Conservation (phyloP, 768 basidiomycete genomes). For the Cubamyces sp. region DNA sequence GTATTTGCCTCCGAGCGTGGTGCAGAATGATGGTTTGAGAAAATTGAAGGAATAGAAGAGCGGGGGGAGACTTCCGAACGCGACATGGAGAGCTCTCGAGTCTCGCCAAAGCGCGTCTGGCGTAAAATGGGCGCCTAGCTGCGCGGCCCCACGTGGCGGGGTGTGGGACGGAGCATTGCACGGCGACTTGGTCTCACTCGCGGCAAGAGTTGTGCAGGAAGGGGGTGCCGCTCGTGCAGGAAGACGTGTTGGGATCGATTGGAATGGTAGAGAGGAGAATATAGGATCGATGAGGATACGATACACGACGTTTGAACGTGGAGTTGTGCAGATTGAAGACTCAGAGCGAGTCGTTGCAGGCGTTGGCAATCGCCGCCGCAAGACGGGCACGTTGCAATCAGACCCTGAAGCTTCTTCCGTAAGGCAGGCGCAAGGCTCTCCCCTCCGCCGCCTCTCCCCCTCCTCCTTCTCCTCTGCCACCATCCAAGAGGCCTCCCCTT, state of each 20-base stretch:
- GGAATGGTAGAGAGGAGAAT: background rate
- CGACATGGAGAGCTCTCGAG: background rate
- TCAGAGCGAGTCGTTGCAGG: slow-evolving; percentile 15
- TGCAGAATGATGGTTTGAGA: background rate
- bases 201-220: background rate
- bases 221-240: background rate
- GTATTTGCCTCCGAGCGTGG: too few species aligned
- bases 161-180: slow-evolving; percentile 14
- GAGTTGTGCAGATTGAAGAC: slow-evolving; percentile 9
- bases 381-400: slow-evolving; percentile 82
- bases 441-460: slow-evolving; percentile 61
- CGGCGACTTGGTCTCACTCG: background rate
- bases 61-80: background rate
- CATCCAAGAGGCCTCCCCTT: slow-evolving; percentile 13
- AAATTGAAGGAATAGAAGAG: background rate
- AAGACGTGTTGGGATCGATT: slow-evolving; percentile 9
- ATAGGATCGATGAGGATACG: slow-evolving; percentile 17
- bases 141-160: slow-evolving; percentile 19
- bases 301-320: slow-evolving; percentile 33
- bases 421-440: slow-evolving; percentile 54
- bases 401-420: slow-evolving; percentile 54
- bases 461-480: slow-evolving; percentile 39
- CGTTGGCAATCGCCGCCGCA: slow-evolving; percentile 52
- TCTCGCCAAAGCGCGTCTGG: background rate
- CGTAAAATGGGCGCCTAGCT: background rate